Evolutionary conservation across 2,329 filamentous ascomycete species (phyloP).

Genomic region (Emericellopsis cladophorae): DNA sequence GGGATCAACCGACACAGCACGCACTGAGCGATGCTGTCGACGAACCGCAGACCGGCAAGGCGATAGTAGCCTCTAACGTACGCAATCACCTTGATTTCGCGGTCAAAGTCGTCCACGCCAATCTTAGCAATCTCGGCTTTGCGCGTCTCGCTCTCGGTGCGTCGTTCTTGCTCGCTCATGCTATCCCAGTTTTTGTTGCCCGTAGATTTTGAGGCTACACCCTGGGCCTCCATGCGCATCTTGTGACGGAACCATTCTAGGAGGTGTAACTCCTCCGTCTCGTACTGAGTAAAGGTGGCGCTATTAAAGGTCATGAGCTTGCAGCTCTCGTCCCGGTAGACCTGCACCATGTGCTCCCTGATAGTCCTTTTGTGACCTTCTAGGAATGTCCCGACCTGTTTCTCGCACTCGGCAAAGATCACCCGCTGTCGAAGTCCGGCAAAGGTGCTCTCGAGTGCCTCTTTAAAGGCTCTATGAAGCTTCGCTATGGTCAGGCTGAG

Average conservation of each 20-base stretch:
- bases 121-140: constrained; percentile 31
- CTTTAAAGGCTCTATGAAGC: constrained; percentile 30
- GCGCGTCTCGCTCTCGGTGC: constrained; percentile 28
- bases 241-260: constrained; percentile 35
- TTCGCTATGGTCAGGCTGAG: constrained; percentile 32
- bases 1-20: constrained; percentile 37
- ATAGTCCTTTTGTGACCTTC: constrained; percentile 22
- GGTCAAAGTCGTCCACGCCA: constrained; percentile 41
- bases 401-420: constrained; percentile 33
- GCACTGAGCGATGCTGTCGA: constrained; percentile 38
- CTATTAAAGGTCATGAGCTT: constrained; percentile 46
- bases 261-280: constrained; percentile 29
- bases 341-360: constrained; percentile 22
- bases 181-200: constrained; percentile 25
- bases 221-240: constrained; percentile 29
- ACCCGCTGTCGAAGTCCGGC: constrained; percentile 29
- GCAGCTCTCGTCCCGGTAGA: constrained; percentile 39
- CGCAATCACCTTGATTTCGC: constrained; percentile 49
- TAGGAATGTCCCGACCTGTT: constrained; percentile 31
- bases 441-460: constrained; percentile 34
- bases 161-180: constrained; percentile 34
- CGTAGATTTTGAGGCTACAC: constrained; percentile 14
- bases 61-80: constrained; percentile 59
- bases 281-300: constrained; percentile 31
- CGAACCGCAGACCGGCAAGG: constrained; percentile 50